Conservation (phyloP, 2,329 filamentous ascomycete species). For the Teratosphaeria zuluensis region DNA sequence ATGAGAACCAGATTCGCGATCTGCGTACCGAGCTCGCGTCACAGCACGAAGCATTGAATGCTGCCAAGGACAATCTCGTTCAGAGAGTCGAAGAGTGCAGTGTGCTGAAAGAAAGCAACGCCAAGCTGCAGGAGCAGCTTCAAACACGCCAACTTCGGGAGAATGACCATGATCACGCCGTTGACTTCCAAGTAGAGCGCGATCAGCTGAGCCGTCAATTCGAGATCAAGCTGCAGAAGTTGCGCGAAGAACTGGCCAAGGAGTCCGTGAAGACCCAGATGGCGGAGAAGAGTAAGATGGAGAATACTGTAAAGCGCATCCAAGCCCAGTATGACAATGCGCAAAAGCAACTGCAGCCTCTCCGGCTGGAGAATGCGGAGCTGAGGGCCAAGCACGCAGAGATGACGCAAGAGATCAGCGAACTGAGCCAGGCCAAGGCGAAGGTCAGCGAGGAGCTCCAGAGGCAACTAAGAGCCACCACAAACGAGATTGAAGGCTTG, state of each 20-base stretch:
- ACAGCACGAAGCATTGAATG: slow-evolving; percentile 1
- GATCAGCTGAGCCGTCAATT: slow-evolving; percentile 1
- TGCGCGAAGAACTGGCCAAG: slow-evolving; percentile 2
- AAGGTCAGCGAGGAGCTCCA: neutral
- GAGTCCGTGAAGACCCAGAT: neutral
- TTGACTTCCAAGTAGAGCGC: slow-evolving; percentile 3
- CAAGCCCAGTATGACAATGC: slow-evolving; percentile 3
- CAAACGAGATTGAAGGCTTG: neutral
- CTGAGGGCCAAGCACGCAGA: neutral
- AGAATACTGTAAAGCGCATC: slow-evolving; percentile 8
- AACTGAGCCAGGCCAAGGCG: neutral
- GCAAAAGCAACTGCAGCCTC: slow-evolving; percentile 1
- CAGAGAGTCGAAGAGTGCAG: slow-evolving; percentile 2
- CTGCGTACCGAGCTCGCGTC: slow-evolving; percentile 3
- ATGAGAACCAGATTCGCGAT: neutral
- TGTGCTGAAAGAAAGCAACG: neutral
- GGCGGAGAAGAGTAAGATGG: slow-evolving; percentile 3
- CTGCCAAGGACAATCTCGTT: slow-evolving; percentile 1
- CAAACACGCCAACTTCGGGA: neutral
- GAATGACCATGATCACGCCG: neutral
- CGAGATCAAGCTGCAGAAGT: slow-evolving; percentile 3
- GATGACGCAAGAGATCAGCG: neutral
- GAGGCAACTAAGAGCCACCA: neutral
- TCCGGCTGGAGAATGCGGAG: slow-evolving; percentile 2
- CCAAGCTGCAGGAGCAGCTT: slow-evolving; percentile 1